Evolutionary conservation across 306 rosid genomes (phyloP).

Genomic region (Acacia melanoxylon): DNA sequence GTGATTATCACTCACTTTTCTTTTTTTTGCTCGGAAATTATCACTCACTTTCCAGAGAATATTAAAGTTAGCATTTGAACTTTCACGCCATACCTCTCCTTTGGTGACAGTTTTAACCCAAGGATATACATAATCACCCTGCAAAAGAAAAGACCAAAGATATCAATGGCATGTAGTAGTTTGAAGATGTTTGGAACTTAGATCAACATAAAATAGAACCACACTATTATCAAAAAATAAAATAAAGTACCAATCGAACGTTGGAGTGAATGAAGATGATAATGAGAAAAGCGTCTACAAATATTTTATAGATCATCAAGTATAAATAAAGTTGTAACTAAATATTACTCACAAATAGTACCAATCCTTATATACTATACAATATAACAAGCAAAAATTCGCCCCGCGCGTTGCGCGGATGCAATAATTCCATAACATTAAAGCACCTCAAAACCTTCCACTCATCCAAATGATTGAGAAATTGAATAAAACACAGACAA

Average conservation of each 20-base stretch:
- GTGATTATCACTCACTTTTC: not conserved
- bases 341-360: not conserved
- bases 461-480: too few relatives aligned
- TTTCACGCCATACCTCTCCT: conserved; percentile 51
- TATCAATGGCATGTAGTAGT: conserved; percentile 2
- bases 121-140: conserved; percentile 70
- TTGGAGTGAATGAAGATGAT: not conserved
- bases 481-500: too few relatives aligned
- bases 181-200: conserved; percentile 18
- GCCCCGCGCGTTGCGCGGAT: too few relatives aligned
- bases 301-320: not conserved
- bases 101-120: conserved; percentile 62
- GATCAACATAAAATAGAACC: not conserved
- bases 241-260: not conserved
- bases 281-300: conserved; percentile 1
- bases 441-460: too few relatives aligned
- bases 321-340: not conserved
- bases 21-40: too few relatives aligned
- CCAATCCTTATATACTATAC: not conserved
- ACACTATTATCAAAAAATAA: not conserved
- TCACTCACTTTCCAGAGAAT: too few relatives aligned
- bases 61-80: conserved; percentile 2
- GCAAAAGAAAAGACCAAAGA: conserved; percentile 21
- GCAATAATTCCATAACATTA: too few relatives aligned
- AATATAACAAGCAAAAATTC: too few relatives aligned